Base-by-base conservation (phyloP, 805 yeast genomes). In the Tetrapisispora fleetii region DNA sequence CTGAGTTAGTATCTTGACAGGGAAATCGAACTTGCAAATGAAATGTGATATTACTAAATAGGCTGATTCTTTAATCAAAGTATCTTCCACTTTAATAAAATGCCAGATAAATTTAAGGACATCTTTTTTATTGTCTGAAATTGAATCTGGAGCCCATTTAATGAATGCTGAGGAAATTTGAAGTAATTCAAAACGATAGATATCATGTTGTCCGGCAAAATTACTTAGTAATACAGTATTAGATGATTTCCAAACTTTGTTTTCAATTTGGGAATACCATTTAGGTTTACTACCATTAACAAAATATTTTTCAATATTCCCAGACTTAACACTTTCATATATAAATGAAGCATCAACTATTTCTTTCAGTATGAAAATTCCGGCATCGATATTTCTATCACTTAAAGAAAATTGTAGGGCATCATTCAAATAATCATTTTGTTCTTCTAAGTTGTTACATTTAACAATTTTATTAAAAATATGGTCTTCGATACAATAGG, bases 61-160 rank as follows among this genome's bases (percentile, higher is more conserved):
- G 0, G 98, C 97, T 3, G 93, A 86, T 57, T 90, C 95, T 60
- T 93, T 93, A 24, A 95, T 79, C 45, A 89, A 77, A 46, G 81
- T 77, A 61, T 93, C 99, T 53, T 90, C 97, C 32, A 90, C 69
- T 56, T 87, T 87, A 59, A 93, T 83, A 58, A 82, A 85, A 55
- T 86, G 85, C 99, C 99, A 93, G 56, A 89, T 85, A 68, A 89
- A 93, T 63, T 87, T 88, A 64, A 93, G 87, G 40, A 93, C 79
- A 56, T 89, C 95, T 60, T 88, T 91, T 40, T 85, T 74, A 54
- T 77, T 74, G 16, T 79, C 83, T 8, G 76, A 68, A 24, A 87
- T 73, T 11, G 73, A 65, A 0, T 68, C 64, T 0, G 95, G 80
- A 1, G 85, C 81, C 66, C 80, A 77, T 58, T 81, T 81, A 24